A percentile compares a stretch with the other conserved stretches of the same genome.
phyloP scores from a whole-genome alignment of 352 stramenopile genomes.

The Peronospora belbahrii region DNA sequence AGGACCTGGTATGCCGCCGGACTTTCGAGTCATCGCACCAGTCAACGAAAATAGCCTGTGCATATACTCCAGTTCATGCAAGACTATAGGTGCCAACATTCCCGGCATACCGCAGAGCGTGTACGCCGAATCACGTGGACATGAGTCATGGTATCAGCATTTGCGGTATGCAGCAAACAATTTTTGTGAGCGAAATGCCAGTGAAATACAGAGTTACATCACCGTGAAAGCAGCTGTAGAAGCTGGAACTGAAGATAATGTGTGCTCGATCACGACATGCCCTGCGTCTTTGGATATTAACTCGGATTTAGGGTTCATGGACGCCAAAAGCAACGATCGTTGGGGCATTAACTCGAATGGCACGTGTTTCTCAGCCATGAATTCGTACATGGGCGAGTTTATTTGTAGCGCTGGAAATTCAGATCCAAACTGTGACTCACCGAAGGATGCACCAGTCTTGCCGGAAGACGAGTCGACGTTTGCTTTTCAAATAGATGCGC shows the following conservation, averaged over 20 bases:
- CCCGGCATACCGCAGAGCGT: conserved; percentile 35
- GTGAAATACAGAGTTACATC: conserved; percentile 19
- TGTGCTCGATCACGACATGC: conserved; percentile 28
- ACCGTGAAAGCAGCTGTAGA: conserved; percentile 19
- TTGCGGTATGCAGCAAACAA: conserved; percentile 58
- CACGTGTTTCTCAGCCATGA: conserved; percentile 37
- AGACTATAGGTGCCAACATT: conserved; percentile 37
- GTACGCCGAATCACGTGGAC: conserved; percentile 33
- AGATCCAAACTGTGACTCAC: conserved; percentile 14
- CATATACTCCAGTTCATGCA: conserved; percentile 40
- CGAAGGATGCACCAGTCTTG: conserved; percentile 5
- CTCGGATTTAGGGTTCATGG: conserved; percentile 28
- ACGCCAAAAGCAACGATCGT: conserved; percentile 8
- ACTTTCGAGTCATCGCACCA: conserved; percentile 37
- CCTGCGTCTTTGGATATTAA: conserved; percentile 36
- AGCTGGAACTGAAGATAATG: conserved; percentile 31
- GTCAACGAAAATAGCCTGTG: conserved; percentile 28
- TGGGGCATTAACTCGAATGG: conserved; percentile 47
- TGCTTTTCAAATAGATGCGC: conserved; percentile 75
- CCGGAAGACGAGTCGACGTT: conserved; percentile 21
- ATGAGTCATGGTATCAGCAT: conserved; percentile 57
- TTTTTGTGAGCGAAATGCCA: conserved; percentile 31
- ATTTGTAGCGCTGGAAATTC: conserved; percentile 37
- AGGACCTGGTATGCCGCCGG: conserved; percentile 42
- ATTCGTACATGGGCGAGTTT: conserved; percentile 42